Evolutionary conservation across 768 basidiomycete genomes (phyloP).

Genomic region (Suillus americanus): DNA sequence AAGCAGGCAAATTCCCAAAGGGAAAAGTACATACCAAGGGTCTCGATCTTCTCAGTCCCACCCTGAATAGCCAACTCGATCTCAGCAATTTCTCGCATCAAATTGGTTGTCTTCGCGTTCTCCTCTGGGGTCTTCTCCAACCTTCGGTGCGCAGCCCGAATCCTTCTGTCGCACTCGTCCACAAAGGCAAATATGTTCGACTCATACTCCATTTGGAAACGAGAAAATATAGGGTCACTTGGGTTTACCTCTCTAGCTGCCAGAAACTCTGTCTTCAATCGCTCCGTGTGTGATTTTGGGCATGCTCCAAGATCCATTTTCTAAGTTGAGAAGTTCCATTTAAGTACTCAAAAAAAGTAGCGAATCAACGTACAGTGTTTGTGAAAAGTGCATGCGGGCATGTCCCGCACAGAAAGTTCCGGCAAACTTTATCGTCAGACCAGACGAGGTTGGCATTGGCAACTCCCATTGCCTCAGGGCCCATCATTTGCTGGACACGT

Average conservation of each 20-base stretch:
- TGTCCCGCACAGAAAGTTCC: slow-evolving; percentile 97
- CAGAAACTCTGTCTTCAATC: slow-evolving; percentile 87
- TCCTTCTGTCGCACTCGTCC: slow-evolving; percentile 97
- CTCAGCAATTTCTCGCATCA: slow-evolving; percentile 99
- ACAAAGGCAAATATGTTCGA: slow-evolving; percentile 94
- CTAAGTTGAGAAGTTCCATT: slow-evolving; percentile 26
- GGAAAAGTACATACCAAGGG: slow-evolving; percentile 58
- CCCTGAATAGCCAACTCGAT: slow-evolving; percentile 99
- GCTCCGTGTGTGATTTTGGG: slow-evolving; percentile 94
- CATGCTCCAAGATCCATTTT: slow-evolving; percentile 99
- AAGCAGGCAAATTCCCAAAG: slow-evolving; percentile 10
- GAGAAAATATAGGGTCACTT: slow-evolving; percentile 75
- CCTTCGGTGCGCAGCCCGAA: slow-evolving; percentile 89
- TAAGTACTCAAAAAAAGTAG: not conserved
- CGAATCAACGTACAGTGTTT: slow-evolving; percentile 74
- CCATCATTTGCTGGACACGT: slow-evolving; percentile 93
- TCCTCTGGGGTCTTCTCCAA: slow-evolving; percentile 99
- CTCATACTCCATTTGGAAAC: slow-evolving; percentile 95
- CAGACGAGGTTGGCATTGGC: slow-evolving; percentile 89
- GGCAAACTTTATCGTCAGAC: slow-evolving; percentile 97
- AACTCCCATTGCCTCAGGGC: slow-evolving; percentile 98
- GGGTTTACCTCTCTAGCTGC: slow-evolving; percentile 76
- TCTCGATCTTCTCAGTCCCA: slow-evolving; percentile 97
- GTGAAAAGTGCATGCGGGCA: slow-evolving; percentile 98
- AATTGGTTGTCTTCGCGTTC: slow-evolving; percentile 97